A percentile compares a stretch with the other conserved stretches of the same genome.
These are phyloP conservation scores for Paramecium caudatum DNA, from an alignment of 73 alveolate genomes.

Conservation along the genomic window DNA sequence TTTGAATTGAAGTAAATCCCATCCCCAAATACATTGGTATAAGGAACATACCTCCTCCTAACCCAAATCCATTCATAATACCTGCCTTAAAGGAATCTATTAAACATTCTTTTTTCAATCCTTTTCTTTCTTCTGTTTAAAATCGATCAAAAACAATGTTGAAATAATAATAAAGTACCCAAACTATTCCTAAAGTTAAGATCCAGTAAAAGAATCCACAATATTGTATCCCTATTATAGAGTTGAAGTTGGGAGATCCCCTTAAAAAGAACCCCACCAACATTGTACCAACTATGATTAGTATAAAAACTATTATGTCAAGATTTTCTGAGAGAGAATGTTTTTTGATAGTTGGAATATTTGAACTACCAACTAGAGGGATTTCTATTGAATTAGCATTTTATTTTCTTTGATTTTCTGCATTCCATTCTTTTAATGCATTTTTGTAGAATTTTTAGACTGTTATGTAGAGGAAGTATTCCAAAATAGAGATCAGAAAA, in stretches of 20 bases:
- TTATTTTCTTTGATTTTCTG: constrained; percentile 47
- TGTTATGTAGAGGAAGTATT: constrained; percentile 1
- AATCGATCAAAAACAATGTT: constrained; percentile 11
- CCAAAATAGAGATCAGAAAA: constrained; percentile 9
- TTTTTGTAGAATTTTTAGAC: constrained; percentile 26
- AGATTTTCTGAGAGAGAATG: not conserved
- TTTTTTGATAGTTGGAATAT: too few relatives aligned
- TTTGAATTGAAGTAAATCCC: constrained; percentile 44
- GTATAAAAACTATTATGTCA: not conserved
- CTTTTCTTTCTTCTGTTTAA: constrained; percentile 1
- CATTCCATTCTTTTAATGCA: constrained; percentile 14
- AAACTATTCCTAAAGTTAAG: not conserved
- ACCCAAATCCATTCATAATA: constrained; percentile 54
- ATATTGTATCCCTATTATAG: constrained; percentile 41
- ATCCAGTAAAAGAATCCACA: constrained; percentile 66
- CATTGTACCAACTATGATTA: not conserved
- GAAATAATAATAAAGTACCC: not conserved
- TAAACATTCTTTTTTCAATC: constrained; percentile 42
- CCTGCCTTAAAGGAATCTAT: constrained; percentile 53
- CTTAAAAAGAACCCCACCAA: constrained; percentile 29
- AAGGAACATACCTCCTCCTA: constrained; percentile 52
- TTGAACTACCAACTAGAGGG: not conserved
- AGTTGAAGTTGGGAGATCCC: constrained; percentile 13
- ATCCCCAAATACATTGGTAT: constrained; percentile 50
- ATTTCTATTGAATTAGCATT: not conserved